phyloP scores from a whole-genome alignment of 2,329 filamentous ascomycete genomes.

The Fusarium sp. region DNA sequence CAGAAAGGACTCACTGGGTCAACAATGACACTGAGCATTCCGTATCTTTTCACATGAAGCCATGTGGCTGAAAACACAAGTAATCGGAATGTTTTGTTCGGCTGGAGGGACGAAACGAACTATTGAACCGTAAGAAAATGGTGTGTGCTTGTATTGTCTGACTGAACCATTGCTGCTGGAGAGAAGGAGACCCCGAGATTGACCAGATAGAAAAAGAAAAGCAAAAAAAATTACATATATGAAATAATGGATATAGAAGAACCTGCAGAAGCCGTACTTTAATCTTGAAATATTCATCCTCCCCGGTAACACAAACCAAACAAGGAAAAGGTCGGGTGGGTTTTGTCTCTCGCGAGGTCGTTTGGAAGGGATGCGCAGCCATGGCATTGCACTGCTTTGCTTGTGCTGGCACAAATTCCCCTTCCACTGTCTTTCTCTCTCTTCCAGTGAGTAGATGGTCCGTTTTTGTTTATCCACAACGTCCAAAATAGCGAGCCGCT shows the following conservation, averaged over 20 bases:
- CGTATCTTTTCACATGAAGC: constrained; percentile 11
- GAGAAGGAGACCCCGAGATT: constrained; percentile 44
- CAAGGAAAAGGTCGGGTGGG: constrained; percentile 37
- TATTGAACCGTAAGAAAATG: constrained; percentile 32
- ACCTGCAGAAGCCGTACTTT: constrained; percentile 44
- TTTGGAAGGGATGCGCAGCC: constrained; percentile 22
- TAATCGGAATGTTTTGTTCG: constrained; percentile 30
- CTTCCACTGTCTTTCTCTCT: constrained; percentile 39
- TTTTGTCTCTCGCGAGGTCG: constrained; percentile 44
- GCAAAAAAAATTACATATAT: constrained; percentile 45
- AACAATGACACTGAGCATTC: constrained; percentile 22
- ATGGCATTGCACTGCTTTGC: constrained; percentile 22
- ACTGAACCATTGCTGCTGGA: constrained; percentile 45
- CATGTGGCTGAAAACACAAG: constrained; percentile 17
- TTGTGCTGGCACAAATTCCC: constrained; percentile 34
- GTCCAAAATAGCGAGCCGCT: constrained; percentile 41
- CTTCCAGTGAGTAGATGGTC: constrained; percentile 38
- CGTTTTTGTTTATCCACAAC: constrained; percentile 43
- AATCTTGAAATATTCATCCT: constrained; percentile 44
- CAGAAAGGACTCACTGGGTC: background rate
- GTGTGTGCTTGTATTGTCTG: constrained; percentile 43
- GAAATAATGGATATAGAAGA: constrained; percentile 48
- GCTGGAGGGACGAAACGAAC: constrained; percentile 11
- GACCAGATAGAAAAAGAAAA: constrained; percentile 34
- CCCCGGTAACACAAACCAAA: constrained; percentile 40